Percentiles rank a stretch among this genome's conserved stretches.
These are phyloP conservation scores for Mucor lusitanicus DNA, from an alignment of 371 early-diverging fungal genomes.

Conservation along the genomic window DNA sequence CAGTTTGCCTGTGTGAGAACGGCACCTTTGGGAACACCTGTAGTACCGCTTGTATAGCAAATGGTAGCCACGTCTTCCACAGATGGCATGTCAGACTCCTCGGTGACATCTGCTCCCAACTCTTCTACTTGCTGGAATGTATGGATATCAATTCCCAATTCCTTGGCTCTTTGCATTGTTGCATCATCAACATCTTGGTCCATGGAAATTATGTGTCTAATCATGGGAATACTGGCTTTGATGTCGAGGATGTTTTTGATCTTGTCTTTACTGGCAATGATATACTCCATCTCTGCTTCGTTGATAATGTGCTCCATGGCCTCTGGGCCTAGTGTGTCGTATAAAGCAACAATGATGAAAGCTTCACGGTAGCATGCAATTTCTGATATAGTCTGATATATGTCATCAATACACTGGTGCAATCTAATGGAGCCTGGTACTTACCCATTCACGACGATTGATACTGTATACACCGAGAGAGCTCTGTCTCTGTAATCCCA, in stretches of 20 bases:
- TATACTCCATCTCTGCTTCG: slow-evolving; percentile 80
- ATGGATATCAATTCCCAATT: slow-evolving; percentile 16
- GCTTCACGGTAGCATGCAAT: slow-evolving; percentile 67
- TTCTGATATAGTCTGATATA: slow-evolving; percentile 66
- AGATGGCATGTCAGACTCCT: slow-evolving; percentile 63
- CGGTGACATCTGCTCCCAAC: slow-evolving; percentile 64
- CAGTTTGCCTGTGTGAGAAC: slow-evolving; percentile 82
- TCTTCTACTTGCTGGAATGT: slow-evolving; percentile 56
- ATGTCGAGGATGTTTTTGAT: slow-evolving; percentile 60
- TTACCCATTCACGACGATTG: slow-evolving; percentile 90
- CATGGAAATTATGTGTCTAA: slow-evolving; percentile 77
- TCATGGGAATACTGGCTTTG: slow-evolving; percentile 67
- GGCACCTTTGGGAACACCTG: slow-evolving; percentile 92
- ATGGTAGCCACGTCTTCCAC: slow-evolving; percentile 85
- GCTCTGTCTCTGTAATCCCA: slow-evolving; percentile 38
- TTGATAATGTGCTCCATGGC: slow-evolving; percentile 85
- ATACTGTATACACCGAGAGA: slow-evolving; percentile 78
- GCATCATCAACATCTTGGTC: slow-evolving; percentile 60
- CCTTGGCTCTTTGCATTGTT: slow-evolving; percentile 38
- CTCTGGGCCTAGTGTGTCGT: slow-evolving; percentile 90
- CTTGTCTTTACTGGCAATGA: slow-evolving; percentile 77
- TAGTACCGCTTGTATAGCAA: slow-evolving; percentile 96
- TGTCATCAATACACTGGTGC: neutral
- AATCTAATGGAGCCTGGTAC: neutral
- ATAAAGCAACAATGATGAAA: slow-evolving; percentile 79